phyloP scores from a whole-genome alignment of 371 early-diverging fungal species.

The Saksenaea oblongispora region DNA sequence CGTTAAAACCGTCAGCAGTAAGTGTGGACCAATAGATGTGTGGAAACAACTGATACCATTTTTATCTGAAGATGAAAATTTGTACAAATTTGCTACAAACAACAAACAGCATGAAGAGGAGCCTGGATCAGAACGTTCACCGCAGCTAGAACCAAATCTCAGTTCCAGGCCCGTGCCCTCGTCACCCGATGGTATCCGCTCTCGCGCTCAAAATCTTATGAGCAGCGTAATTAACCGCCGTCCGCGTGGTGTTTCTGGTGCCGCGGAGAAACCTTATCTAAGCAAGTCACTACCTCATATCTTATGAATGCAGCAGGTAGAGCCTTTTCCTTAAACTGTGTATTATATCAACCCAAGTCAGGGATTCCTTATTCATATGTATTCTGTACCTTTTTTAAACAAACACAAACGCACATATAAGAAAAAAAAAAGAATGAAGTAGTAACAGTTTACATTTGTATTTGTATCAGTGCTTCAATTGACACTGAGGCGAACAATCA shows the following conservation, averaged over 20 bases:
- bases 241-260: not conserved
- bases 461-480: no score
- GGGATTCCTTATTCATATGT: not conserved
- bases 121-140: not conserved
- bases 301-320: not conserved
- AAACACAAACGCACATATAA: no score
- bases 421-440: no score
- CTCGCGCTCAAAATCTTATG: conserved; percentile 25
- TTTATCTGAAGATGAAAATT: not conserved
- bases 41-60: not conserved
- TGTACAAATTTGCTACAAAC: not conserved
- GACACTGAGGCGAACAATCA: no score
- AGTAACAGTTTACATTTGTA: no score
- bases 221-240: conserved; percentile 28
- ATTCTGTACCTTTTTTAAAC: no score
- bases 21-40: not conserved
- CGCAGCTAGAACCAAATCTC: not conserved
- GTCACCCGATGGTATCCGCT: conserved; percentile 19
- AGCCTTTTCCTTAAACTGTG: not conserved
- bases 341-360: not conserved
- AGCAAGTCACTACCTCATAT: not conserved
- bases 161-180: conserved; percentile 1
- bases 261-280: not conserved
- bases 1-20: not conserved
- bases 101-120: not conserved